phyloP scores from a whole-genome alignment of 1,139 yeast genomes.

The Barnettozyma hawaiiensis region DNA sequence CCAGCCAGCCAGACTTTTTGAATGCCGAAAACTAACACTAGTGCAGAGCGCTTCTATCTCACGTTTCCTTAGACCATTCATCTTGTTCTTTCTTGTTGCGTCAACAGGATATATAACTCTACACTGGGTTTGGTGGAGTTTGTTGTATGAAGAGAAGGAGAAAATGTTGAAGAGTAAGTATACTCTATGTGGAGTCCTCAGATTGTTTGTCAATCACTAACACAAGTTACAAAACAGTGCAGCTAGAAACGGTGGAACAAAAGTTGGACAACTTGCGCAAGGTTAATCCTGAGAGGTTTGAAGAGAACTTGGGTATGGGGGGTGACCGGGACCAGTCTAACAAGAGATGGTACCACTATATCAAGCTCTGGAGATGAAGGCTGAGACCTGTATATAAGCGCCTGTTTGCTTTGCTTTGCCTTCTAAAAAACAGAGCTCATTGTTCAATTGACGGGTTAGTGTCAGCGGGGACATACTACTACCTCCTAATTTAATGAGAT shows the following conservation, averaged over 20 bases:
- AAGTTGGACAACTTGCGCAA: conserved; percentile 3
- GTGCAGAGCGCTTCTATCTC: conserved; percentile 12
- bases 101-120: conserved; percentile 22
- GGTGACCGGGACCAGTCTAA: neutral
- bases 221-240: neutral
- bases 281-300: conserved; percentile 1
- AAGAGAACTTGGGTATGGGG: neutral
- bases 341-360: conserved; percentile 4
- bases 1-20: too few species aligned
- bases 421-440: neutral
- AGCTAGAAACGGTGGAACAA: conserved; percentile 5
- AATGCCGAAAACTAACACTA: neutral
- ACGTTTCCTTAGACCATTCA: conserved; percentile 14
- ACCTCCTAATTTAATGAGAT: too few species aligned
- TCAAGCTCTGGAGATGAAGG: conserved; percentile 4
- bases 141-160: conserved; percentile 28
- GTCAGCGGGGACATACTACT: too few species aligned
- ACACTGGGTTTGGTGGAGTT: conserved; percentile 30
- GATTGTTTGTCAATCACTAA: too few species aligned
- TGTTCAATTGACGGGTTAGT: too few species aligned
- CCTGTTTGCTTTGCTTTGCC: too few species aligned
- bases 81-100: conserved; percentile 12
- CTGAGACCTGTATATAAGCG: too few species aligned
- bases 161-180: conserved; percentile 15
- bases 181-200: neutral